Conservation (phyloP, 163 green algal species). For the Scenedesmus sp. region DNA sequence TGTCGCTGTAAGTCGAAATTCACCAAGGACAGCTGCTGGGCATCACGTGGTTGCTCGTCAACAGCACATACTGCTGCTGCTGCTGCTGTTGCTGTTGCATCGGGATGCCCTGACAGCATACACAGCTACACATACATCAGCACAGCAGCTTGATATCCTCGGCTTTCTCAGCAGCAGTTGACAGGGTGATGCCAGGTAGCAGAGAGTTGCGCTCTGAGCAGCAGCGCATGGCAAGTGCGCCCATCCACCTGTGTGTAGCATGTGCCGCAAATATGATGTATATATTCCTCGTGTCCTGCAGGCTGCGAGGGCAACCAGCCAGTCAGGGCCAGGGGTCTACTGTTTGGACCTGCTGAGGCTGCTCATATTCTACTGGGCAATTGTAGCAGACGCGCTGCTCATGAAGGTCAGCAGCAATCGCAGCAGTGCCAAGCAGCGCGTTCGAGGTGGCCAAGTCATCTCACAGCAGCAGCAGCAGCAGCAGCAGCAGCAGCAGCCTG, state of each 20-base stretch:
- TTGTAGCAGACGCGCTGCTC: constrained; percentile 50
- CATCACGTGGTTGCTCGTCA: not conserved
- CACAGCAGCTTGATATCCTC: not conserved
- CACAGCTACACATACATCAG: not conserved
- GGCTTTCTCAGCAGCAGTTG: not conserved
- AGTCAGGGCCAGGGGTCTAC: constrained; percentile 1
- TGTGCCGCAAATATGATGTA: too few relatives aligned
- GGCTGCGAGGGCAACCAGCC: constrained; percentile 19
- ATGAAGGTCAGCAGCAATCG: constrained; percentile 38
- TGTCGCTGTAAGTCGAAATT: not conserved
- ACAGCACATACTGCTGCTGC: too few relatives aligned
- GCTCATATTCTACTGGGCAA: constrained; percentile 54
- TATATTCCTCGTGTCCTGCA: constrained; percentile 5
- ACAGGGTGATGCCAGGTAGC: not conserved
- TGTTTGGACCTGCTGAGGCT: constrained; percentile 43
- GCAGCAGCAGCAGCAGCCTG: not conserved
- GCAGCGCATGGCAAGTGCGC: too few relatives aligned
- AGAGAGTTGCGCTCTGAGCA: not conserved
- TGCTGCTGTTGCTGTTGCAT: not conserved
- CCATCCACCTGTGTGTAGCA: too few relatives aligned
- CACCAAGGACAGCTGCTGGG: not conserved
- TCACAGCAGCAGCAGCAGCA: not conserved
- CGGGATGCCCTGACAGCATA: not conserved
- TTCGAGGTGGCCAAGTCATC: too few relatives aligned
- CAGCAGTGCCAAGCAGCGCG: not conserved